A percentile compares a stretch with the other conserved stretches of the same genome.
These are phyloP conservation scores for Aspergillus sclerotialis DNA, from an alignment of 2,329 filamentous ascomycete species.

Conservation along the genomic window DNA sequence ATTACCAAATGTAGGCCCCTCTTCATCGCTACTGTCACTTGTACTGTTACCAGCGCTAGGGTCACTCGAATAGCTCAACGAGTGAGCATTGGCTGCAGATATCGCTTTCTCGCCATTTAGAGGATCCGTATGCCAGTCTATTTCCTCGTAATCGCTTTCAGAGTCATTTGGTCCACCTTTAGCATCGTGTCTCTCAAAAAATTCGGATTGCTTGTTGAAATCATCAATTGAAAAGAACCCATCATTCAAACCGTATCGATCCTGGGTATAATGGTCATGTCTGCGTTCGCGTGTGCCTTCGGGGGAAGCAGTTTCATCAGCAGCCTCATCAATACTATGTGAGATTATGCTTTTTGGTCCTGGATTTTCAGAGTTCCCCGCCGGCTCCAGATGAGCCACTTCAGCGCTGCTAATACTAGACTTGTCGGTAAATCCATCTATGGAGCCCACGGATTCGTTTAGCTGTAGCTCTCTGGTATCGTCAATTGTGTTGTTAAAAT, in stretches of 20 bases:
- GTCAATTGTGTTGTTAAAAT: constrained; percentile 7
- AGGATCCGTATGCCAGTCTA: constrained; percentile 83
- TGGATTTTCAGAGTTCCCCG: constrained; percentile 4
- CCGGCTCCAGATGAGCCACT: constrained; percentile 8
- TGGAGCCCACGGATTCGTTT: constrained; percentile 9
- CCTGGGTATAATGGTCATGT: constrained; percentile 55
- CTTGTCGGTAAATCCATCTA: constrained; percentile 9
- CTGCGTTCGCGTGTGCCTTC: constrained; percentile 21
- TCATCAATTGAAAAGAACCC: constrained; percentile 97
- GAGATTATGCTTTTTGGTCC: constrained; percentile 7
- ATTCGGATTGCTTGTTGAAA: constrained; percentile 91
- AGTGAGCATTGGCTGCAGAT: constrained; percentile 4
- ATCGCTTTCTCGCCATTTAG: constrained; percentile 34
- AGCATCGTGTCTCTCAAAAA: constrained; percentile 78
- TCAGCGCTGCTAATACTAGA: constrained; percentile 8
- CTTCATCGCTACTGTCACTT: constrained; percentile 49
- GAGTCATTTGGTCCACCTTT: constrained; percentile 66
- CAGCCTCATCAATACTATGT: constrained; percentile 6
- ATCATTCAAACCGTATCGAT: constrained; percentile 84
- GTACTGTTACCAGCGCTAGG: constrained; percentile 54
- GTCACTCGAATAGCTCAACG: constrained; percentile 14
- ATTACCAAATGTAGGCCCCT: constrained; percentile 76
- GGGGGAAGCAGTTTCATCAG: constrained; percentile 15
- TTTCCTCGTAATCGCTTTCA: constrained; percentile 70
- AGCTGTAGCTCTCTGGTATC: constrained; percentile 11